Evolutionary conservation across 2,329 filamentous ascomycete species (phyloP), one percentile per base, ranked within the genome.

Genomic region (Clarireedia homoeocarpa): DNA sequence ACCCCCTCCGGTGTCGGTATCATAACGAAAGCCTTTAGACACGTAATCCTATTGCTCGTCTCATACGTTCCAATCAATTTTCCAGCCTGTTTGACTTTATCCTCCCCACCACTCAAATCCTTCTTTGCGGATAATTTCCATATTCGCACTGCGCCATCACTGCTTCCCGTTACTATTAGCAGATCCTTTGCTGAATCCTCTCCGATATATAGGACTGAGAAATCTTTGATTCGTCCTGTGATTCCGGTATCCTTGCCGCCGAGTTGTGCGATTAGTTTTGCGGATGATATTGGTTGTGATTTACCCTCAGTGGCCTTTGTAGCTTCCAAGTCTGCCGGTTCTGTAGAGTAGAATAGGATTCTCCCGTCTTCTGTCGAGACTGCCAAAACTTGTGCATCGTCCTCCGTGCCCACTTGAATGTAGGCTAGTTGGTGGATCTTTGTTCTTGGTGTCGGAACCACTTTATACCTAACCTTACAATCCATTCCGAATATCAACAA

Each of bases 291-390:
- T 23, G 75, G 74, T 20, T 72, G 71, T 27, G 76, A 72, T 14
- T 76, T 74, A 7, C 58, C 63, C 72, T 70, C 45, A 1, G 58
- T 59, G 27, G 62, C 10, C 64, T 59, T 23, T 65, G 70, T 42
- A 68, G 54, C 48, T 10, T 58, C 67, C 5, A 82, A 64, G 59
- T 81, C 75, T 9, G 74, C 73, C 0, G 71, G 70, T 48, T 75
- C 77, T 2, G 89, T 91, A 39, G 86, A 86, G 70, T 89, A 95
- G 70, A 97, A 89, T 51, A 95, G 67, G 38, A 97, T 79, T 52
- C 88, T 80, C 0, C 94, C 94, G 69, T 97, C 92, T 70, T 97
- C 94, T 0, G 94, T 96, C 1, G 90, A 90, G 1, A 94, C 77
- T 0, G 86, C 84, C 44, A 97, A 72, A 5, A 91, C 70, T n/a